phyloP scores from a whole-genome alignment of 2,329 filamentous ascomycete genomes.

The Cercospora janseana region DNA sequence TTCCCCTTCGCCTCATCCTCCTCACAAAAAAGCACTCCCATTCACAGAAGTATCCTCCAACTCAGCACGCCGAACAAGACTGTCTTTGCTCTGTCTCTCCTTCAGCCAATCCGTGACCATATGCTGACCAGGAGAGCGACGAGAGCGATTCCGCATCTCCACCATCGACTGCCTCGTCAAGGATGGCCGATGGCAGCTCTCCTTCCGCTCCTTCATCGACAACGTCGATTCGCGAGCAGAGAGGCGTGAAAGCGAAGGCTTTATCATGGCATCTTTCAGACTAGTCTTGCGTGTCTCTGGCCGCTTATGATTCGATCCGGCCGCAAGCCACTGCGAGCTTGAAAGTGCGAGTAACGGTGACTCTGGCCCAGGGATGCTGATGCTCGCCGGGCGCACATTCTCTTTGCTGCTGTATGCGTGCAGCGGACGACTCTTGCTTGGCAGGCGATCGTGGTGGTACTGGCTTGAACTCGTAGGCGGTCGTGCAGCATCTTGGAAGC shows the following conservation, averaged over 20 bases:
- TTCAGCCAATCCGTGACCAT: constrained; percentile 34
- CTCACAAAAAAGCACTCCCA: constrained; percentile 11
- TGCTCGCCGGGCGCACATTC: constrained; percentile 4
- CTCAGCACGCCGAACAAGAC: constrained; percentile 4
- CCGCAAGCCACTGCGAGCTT: constrained; percentile 37
- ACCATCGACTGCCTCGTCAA: constrained; percentile 6
- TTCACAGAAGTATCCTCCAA: constrained; percentile 9
- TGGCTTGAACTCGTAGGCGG: neutral
- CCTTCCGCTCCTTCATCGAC: neutral
- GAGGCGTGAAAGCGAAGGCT: constrained; percentile 5
- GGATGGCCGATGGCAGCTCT: neutral
- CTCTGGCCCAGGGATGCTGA: constrained; percentile 3
- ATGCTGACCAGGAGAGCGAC: constrained; percentile 30
- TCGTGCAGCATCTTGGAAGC: neutral
- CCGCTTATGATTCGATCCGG: constrained; percentile 20
- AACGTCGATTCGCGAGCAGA: constrained; percentile 1
- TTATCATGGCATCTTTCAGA: constrained; percentile 15
- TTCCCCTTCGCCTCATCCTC: no score
- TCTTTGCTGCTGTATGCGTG: constrained; percentile 8
- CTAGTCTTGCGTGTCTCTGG: constrained; percentile 11
- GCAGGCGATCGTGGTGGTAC: constrained; percentile 13
- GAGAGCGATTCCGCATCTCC: constrained; percentile 6
- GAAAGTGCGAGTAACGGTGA: constrained; percentile 29
- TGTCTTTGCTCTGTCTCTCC: constrained; percentile 27
- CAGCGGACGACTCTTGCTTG: constrained; percentile 1